These are phyloP conservation scores for Pseudozyma tsukubaensis DNA, from an alignment of 1,284 basidiomycete genomes.

Conservation along the genomic window DNA sequence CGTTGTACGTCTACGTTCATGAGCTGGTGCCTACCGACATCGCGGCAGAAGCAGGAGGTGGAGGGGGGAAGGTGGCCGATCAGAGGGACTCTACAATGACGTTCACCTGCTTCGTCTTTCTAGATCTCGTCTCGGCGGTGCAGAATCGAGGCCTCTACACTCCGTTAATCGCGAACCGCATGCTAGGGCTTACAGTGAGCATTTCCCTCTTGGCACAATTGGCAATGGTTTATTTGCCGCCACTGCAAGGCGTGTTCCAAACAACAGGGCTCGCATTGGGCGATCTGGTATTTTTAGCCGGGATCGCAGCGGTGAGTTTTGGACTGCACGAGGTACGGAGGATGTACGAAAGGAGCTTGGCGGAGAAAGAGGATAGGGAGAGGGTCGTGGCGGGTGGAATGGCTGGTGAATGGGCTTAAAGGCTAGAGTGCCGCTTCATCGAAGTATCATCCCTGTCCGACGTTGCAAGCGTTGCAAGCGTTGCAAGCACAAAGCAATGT, in stretches of 20 bases:
- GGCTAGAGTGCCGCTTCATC: no score
- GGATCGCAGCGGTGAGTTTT: constrained; percentile 79
- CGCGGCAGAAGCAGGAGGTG: constrained; percentile 5
- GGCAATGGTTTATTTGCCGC: constrained; percentile 86
- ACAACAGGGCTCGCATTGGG: constrained; percentile 80
- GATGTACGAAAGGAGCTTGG: constrained; percentile 74
- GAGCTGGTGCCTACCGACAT: constrained; percentile 72
- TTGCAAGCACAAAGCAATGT: no score
- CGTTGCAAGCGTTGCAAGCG: no score
- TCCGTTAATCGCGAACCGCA: constrained; percentile 75
- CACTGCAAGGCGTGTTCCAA: constrained; percentile 92
- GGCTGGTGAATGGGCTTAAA: constrained; percentile 26
- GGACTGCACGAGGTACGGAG: constrained; percentile 82
- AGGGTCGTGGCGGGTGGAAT: neutral
- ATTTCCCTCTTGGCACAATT: constrained; percentile 86
- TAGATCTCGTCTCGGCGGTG: constrained; percentile 92
- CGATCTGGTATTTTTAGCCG: constrained; percentile 80
- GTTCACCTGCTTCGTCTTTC: constrained; percentile 95
- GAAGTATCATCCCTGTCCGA: no score
- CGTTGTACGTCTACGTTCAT: constrained; percentile 83
- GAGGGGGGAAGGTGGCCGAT: constrained; percentile 26
- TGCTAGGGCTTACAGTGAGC: constrained; percentile 87
- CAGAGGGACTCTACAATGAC: constrained; percentile 71
- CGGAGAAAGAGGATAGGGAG: constrained; percentile 27
- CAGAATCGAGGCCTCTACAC: constrained; percentile 81